Base-by-base conservation (phyloP, 192 early-diverging fungal genomes). In the Rhizophagus prolifer region DNA sequence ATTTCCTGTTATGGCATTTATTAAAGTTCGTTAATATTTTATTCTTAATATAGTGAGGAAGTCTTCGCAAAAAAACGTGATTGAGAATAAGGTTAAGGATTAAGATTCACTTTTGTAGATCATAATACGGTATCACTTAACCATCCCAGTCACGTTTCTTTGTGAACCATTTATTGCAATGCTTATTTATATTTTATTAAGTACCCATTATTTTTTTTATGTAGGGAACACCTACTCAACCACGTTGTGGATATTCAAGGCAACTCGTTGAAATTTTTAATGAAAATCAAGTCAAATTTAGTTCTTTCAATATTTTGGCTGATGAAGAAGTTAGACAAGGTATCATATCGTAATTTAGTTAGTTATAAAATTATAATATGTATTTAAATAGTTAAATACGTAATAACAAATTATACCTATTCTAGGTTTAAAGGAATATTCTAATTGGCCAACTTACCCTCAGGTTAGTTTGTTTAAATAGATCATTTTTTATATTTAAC, bases 391-490 rank as follows among this genome's bases (percentile, higher is more conserved):
- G 21, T 50, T 38, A 13, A 67, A 16, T 14, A 25, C 13, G 26
- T 82, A 8, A 31, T n/a, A 23, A 63, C 6, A 62, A 31, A 25
- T 36, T 59, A 8, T 34, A 16, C 16, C 0, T 44, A 13, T 19
- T 80, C 38, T 41, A 83, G 82, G 85, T 31, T 72, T 82, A 47
- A 85, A 84, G 58, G 60, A 66, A 47, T 82, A 84, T 50, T 88
- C 90, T 16, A 88, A 95, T 75, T 98, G 97, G 97, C 97, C 96
- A 13, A 98, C 97, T 26, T 95, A 93, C 81, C 97, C 97, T 28
- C 97, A 98, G 83, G 83, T 84, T 54, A 10, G 41, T 19, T 72
- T 2, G 26, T 21, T 58, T 54, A 13, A 47, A 50, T 13, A 3
- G 5, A 19, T 31, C 12, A 14, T 72, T 21, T 25, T 58, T 58